Evolutionary conservation across 495 filamentous ascomycete genomes (phyloP).

Genomic region (Neurospora africana): DNA sequence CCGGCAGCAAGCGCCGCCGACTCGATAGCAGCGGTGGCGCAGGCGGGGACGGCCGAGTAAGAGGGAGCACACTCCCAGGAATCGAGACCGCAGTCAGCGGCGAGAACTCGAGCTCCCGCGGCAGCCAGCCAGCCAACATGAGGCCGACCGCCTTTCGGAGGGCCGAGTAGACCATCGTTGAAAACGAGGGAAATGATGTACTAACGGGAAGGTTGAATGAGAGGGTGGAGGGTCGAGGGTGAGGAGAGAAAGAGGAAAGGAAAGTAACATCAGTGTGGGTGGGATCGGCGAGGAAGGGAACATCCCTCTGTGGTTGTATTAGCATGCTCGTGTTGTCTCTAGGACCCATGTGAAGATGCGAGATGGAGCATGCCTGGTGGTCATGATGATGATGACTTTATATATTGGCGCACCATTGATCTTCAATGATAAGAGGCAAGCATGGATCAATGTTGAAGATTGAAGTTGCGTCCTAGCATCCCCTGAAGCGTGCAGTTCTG

Average conservation of each 20-base stretch:
- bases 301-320: neutral
- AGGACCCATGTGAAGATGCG: neutral
- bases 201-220: neutral
- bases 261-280: neutral
- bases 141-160: neutral
- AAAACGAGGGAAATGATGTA: neutral
- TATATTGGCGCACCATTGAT: neutral
- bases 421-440: neutral
- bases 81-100: neutral
- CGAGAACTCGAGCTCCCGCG: neutral
- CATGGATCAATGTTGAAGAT: neutral
- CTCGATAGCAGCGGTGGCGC: constrained; percentile 2
- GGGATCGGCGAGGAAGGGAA: neutral
- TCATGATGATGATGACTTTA: neutral
- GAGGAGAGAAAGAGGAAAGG: neutral
- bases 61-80: neutral
- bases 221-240: neutral
- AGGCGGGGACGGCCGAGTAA: neutral
- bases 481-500: neutral
- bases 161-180: neutral
- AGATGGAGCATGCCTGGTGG: neutral
- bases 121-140: neutral
- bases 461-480: neutral
- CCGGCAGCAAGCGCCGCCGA: neutral
- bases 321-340: neutral